Evolutionary conservation across 495 filamentous ascomycete genomes (phyloP).

Genomic region (Lasiosphaeria hispida): DNA sequence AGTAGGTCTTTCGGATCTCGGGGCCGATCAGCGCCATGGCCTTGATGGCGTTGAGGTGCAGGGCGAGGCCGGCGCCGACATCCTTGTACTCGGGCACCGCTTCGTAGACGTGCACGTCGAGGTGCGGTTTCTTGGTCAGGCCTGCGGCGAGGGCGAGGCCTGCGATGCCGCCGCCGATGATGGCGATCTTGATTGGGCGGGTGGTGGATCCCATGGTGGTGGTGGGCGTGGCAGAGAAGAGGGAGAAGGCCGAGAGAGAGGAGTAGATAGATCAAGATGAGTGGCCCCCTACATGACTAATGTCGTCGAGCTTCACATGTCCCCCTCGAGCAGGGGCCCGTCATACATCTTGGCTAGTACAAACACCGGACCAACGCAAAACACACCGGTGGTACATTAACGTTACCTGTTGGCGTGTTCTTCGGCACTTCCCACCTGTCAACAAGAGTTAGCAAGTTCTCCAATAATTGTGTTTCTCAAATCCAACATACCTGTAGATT

Average conservation of each 20-base stretch:
- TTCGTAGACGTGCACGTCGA: slow-evolving; percentile 35
- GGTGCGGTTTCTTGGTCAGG: slow-evolving; percentile 30
- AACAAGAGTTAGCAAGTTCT: too few species aligned
- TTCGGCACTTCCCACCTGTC: too few species aligned
- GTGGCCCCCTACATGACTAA: too few species aligned
- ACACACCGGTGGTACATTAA: too few species aligned
- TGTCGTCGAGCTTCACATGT: too few species aligned
- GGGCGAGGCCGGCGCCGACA: slow-evolving; percentile 38
- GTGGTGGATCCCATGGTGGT: slow-evolving; percentile 9
- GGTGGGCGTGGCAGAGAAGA: not conserved
- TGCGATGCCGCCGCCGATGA: slow-evolving; percentile 38
- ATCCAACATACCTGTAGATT: too few species aligned
- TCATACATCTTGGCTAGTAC: too few species aligned
- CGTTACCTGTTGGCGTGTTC: too few species aligned
- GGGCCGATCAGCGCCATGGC: slow-evolving; percentile 35
- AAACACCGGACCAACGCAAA: too few species aligned
- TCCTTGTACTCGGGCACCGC: slow-evolving; percentile 29
- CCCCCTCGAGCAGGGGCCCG: too few species aligned
- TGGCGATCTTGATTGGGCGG: slow-evolving; percentile 29
- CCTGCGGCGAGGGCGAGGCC: slow-evolving; percentile 37
- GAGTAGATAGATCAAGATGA: not conserved
- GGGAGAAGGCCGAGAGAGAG: too few species aligned
- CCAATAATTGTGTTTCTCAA: too few species aligned
- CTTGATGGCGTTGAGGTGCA: slow-evolving; percentile 38
- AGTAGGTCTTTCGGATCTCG: slow-evolving; percentile 34